Base-by-base conservation (phyloP, 441 rosid species). In the Pelargonium hybrid region DNA sequence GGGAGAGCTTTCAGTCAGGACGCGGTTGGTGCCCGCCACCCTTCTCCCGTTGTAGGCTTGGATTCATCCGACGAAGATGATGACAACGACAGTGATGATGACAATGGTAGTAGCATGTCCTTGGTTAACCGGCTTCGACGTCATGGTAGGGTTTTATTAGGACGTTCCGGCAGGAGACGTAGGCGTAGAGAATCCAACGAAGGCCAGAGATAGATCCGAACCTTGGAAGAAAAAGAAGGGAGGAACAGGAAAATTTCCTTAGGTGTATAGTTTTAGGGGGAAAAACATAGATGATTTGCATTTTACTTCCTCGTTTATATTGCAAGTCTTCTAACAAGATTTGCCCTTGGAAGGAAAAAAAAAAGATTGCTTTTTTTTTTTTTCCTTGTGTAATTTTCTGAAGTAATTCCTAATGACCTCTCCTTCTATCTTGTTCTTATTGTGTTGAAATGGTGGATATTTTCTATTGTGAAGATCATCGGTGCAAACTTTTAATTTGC, bases 111-210 rank as follows among this genome's bases (percentile, higher is more conserved):
- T 7, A 63, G 62, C 3, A 34, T 62, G 29, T 75, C 72, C 2
- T 54, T 75, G 34, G 78, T 68, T 15, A 68, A 69, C 56, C 71
- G 65, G 9, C 75, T 76, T 25, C 72, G 74, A 3, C 79, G 69
- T n/a, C 75, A 71, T 9, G 75, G 79, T 11, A 72, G 75, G 29
- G 66, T 71, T 34, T 68, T 75, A 3, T 21, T 68, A 39, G 72
- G 72, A 52, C 75, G 75, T 8, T 68, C 79, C 0, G 71, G 59
- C 7, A 62, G 79, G 79, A 62, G 79, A 41, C 64, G 71, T 13
- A 71, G 79, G 45, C 69, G 72, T 6, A 62, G 75, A 37, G 79
- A 71, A 63, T 66, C 45, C 9, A 34, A 17, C 0, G 57, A 20
- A 18, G 61, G 7, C 31, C 68, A 50, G 63, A 17, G 75, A 45